These are phyloP conservation scores for Agaricales sp. DNA, from an alignment of 1,284 basidiomycete species.

Conservation along the genomic window DNA sequence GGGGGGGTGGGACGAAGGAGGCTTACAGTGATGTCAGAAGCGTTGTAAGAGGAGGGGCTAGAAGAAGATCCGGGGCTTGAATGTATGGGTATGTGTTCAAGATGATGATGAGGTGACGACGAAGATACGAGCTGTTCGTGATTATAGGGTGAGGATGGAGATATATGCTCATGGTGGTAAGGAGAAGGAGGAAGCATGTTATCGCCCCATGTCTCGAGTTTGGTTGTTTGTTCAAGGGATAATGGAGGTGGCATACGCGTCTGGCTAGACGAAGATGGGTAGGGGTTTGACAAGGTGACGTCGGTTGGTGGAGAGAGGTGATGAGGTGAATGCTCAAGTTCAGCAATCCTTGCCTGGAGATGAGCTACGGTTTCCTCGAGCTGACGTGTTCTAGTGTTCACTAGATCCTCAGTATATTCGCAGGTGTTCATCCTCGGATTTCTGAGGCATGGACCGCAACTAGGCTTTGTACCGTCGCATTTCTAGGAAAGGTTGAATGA, in stretches of 20 bases:
- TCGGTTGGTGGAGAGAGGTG: too few species aligned
- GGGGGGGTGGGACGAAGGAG: too few species aligned
- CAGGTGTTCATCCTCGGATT: slow-evolving; percentile 35
- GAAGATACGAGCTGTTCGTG: too few species aligned
- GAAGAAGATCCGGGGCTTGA: background rate
- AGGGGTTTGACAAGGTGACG: too few species aligned
- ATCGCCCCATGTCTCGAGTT: background rate
- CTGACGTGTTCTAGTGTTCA: slow-evolving; percentile 26
- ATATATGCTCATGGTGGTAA: background rate
- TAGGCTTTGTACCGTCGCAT: slow-evolving; percentile 34
- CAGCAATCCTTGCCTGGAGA: slow-evolving; percentile 30
- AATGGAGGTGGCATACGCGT: background rate
- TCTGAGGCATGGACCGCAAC: slow-evolving; percentile 31
- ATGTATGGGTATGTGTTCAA: background rate
- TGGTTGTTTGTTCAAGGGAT: background rate
- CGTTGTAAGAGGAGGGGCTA: background rate
- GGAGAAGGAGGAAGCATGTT: background rate
- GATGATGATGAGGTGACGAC: too few species aligned
- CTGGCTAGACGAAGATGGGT: too few species aligned
- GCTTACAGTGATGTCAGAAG: background rate
- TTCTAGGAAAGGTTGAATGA: slow-evolving; percentile 20
- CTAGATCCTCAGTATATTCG: slow-evolving; percentile 35
- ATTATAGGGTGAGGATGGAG: too few species aligned
- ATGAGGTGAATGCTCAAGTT: slow-evolving; percentile 35
- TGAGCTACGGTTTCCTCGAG: slow-evolving; percentile 32